Conservation (phyloP, 768 basidiomycete genomes). For the Amanita pallidorosea region DNA sequence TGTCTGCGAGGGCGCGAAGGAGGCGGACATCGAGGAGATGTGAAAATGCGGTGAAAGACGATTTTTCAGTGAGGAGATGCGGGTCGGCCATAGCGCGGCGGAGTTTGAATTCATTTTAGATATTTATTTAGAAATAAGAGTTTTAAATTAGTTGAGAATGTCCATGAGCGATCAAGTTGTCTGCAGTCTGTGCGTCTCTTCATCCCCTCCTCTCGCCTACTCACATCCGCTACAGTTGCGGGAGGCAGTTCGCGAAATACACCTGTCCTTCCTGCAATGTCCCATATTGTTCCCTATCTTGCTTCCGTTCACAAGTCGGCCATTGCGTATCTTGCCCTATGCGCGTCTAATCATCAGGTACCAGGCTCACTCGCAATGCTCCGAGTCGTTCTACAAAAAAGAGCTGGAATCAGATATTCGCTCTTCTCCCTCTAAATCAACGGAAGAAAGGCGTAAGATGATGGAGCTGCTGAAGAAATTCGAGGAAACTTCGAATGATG, state of each 20-base stretch:
- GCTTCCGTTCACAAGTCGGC: conserved; percentile 66
- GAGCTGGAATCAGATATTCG: conserved; percentile 59
- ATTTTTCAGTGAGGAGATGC: conserved; percentile 34
- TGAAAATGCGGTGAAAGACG: conserved; percentile 51
- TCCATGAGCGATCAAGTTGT: conserved; percentile 5
- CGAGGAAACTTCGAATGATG: conserved; percentile 41
- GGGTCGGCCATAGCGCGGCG: conserved; percentile 29
- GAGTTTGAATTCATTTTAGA: conserved; percentile 5
- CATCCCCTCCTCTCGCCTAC: background rate
- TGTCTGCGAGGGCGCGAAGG: conserved; percentile 81
- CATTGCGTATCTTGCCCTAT: background rate
- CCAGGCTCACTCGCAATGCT: conserved; percentile 60
- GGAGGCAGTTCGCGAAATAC: conserved; percentile 67
- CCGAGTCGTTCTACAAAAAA: conserved; percentile 72
- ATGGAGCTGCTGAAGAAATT: conserved; percentile 62
- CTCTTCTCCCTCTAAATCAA: conserved; percentile 39
- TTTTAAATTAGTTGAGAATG: background rate
- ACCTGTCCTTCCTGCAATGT: conserved; percentile 76
- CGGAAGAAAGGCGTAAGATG: conserved; percentile 53
- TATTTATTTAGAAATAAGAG: no score
- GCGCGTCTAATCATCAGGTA: background rate
- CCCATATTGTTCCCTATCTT: conserved; percentile 68
- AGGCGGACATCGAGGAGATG: conserved; percentile 78
- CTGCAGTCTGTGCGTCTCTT: conserved; percentile 34
- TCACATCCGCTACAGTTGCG: conserved; percentile 41